A percentile compares a stretch with the other conserved stretches of the same genome.
phyloP scores from a whole-genome alignment of 176 grass and related monocot species.

The Tillandsia leiboldiana region DNA sequence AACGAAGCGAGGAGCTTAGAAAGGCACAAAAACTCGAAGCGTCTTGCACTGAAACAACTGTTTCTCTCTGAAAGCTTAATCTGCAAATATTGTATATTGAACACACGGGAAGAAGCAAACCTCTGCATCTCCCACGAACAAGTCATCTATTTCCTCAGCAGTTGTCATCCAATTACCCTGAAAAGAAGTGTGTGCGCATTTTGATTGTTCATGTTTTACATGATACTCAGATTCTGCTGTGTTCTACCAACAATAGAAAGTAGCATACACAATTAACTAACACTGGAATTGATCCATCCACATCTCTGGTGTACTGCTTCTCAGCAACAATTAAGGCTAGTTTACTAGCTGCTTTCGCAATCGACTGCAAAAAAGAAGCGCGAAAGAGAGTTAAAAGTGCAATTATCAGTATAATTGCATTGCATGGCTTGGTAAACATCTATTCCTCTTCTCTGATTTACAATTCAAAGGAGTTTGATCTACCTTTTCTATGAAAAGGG shows the following conservation, averaged over 20 bases:
- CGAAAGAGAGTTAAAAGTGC: background rate
- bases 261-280: conserved; percentile 71
- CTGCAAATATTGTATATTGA: too few relatives aligned
- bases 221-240: background rate
- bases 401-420: too few relatives aligned
- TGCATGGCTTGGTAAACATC: background rate
- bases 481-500: conserved; percentile 78
- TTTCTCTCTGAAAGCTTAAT: too few relatives aligned
- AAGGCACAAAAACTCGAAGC: too few relatives aligned
- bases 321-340: conserved; percentile 58
- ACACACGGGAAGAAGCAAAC: conserved; percentile 1
- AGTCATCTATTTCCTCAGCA: conserved; percentile 77
- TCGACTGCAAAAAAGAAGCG: conserved; percentile 20
- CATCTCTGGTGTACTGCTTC: conserved; percentile 48
- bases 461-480: background rate
- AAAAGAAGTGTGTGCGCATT: conserved; percentile 19
- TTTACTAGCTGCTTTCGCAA: conserved; percentile 45
- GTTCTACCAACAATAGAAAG: background rate
- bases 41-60: too few relatives aligned
- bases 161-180: conserved; percentile 82
- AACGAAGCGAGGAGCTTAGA: too few relatives aligned
- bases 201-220: conserved; percentile 20
- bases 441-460: background rate
- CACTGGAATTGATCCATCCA: conserved; percentile 75
- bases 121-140: conserved; percentile 91